These are phyloP conservation scores for Hyaloscypha variabilis DNA, from an alignment of 495 filamentous ascomycete species.

Conservation along the genomic window DNA sequence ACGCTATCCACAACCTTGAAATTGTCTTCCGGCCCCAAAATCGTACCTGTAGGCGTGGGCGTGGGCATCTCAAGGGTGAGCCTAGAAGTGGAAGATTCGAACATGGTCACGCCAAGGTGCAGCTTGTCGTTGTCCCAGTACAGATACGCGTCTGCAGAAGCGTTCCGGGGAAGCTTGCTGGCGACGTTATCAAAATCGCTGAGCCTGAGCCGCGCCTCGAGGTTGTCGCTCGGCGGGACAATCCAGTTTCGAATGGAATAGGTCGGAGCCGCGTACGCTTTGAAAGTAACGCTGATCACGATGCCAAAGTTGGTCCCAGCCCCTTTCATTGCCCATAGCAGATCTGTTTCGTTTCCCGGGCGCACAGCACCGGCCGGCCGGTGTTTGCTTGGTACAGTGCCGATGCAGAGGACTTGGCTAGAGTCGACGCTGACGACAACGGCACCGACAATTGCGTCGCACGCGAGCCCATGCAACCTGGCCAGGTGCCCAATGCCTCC, in stretches of 20 bases:
- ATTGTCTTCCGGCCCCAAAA: conserved; percentile 43
- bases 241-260: conserved; percentile 54
- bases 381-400: conserved; percentile 53
- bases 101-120: conserved; percentile 57
- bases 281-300: conserved; percentile 61
- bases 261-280: conserved; percentile 45
- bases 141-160: conserved; percentile 61
- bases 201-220: conserved; percentile 43
- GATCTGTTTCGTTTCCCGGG: conserved; percentile 51
- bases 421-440: conserved; percentile 59
- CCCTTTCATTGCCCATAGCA: conserved; percentile 65
- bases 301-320: conserved; percentile 67
- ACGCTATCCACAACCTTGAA: conserved; percentile 47
- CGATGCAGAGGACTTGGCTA: conserved; percentile 50
- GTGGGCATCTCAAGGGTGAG: conserved; percentile 31
- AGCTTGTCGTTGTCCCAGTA: conserved; percentile 52
- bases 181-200: conserved; percentile 49
- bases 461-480: conserved; percentile 59
- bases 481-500: conserved; percentile 66
- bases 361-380: conserved; percentile 48
- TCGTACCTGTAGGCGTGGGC: conserved; percentile 27
- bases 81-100: conserved; percentile 43
- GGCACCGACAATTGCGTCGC: conserved; percentile 62
- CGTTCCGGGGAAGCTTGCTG: conserved; percentile 42
- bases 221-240: conserved; percentile 44